Evolutionary conservation across 2,329 filamentous ascomycete species (phyloP).

Genomic region (Colletotrichum navitas): DNA sequence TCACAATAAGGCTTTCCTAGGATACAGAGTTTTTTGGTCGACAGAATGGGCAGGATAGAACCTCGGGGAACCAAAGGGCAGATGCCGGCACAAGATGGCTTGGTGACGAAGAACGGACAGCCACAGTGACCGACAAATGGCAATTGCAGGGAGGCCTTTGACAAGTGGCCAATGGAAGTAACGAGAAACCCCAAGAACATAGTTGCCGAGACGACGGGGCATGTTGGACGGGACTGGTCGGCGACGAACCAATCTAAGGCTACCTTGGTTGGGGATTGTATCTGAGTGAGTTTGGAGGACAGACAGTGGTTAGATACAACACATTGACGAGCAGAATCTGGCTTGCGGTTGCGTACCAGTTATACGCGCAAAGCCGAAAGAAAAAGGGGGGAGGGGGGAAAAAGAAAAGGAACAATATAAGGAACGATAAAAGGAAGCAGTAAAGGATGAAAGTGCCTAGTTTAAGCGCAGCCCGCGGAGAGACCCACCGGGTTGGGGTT

Average conservation of each 20-base stretch:
- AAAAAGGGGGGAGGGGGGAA: background rate
- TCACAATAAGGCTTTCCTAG: background rate
- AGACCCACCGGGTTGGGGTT: slow-evolving; percentile 15
- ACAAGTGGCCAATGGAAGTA: background rate
- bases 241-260: slow-evolving; percentile 7
- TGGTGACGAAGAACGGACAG: slow-evolving; percentile 2
- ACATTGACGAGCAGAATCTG: background rate
- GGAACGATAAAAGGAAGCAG: background rate
- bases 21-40: background rate
- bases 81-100: background rate
- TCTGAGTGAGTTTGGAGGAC: background rate
- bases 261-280: background rate
- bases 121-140: background rate
- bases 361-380: background rate
- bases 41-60: background rate
- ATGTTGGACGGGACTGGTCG: background rate
- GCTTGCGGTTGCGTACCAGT: background rate
- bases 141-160: slow-evolving; percentile 2
- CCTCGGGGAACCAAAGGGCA: background rate
- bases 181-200: background rate
- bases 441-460: background rate
- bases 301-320: background rate
- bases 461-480: background rate
- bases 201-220: slow-evolving; percentile 17
- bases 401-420: too few relatives aligned